Evolutionary conservation across 257 asterid genomes (phyloP).

Genomic region (Penstemon davidsonii): DNA sequence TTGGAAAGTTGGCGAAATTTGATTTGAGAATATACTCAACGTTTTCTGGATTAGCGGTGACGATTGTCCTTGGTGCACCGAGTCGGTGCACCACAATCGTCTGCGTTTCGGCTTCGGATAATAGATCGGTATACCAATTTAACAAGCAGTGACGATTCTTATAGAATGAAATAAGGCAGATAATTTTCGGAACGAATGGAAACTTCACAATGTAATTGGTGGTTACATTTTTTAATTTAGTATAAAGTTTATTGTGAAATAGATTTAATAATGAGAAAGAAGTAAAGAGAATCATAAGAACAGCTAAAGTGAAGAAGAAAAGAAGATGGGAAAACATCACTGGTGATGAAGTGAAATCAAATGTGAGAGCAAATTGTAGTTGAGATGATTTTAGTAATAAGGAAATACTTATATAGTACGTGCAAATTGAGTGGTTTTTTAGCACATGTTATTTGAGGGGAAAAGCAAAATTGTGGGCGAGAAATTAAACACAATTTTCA

Average conservation of each 20-base stretch:
- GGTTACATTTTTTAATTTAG: no score
- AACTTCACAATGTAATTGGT: no score
- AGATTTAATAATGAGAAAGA: neutral
- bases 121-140: slow-evolving; percentile 64
- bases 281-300: slow-evolving; percentile 21
- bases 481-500: no score
- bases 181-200: slow-evolving; percentile 28
- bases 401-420: neutral
- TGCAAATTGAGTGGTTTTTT: neutral
- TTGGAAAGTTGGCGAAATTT: slow-evolving; percentile 57
- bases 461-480: neutral
- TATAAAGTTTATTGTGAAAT: neutral
- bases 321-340: slow-evolving; percentile 27
- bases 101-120: slow-evolving; percentile 41
- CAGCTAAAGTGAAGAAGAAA: slow-evolving; percentile 29
- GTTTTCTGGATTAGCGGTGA: slow-evolving; percentile 53
- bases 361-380: slow-evolving; percentile 5
- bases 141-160: slow-evolving; percentile 56
- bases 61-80: slow-evolving; percentile 48
- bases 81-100: slow-evolving; percentile 57
- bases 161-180: slow-evolving; percentile 57
- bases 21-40: slow-evolving; percentile 58
- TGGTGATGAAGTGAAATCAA: neutral
- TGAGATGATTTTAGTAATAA: neutral
- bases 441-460: neutral